These are phyloP conservation scores for Penicillium samsonianum DNA, from an alignment of 495 filamentous ascomycete genomes.

Conservation along the genomic window DNA sequence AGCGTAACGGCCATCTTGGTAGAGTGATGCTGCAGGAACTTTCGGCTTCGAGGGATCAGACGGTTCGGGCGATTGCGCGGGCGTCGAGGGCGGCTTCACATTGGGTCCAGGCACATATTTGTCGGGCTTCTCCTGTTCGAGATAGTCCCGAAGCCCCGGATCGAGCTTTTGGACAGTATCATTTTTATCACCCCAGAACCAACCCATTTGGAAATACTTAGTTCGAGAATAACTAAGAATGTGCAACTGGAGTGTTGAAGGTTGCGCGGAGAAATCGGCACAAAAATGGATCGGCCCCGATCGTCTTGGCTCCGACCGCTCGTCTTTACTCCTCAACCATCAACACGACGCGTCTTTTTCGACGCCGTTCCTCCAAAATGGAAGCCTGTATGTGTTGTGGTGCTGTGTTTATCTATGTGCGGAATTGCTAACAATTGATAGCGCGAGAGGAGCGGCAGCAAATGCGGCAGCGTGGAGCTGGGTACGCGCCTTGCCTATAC, in stretches of 20 bases:
- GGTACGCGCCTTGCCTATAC: conserved; percentile 44
- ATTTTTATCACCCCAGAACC: conserved; percentile 63
- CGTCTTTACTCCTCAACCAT: conserved; percentile 24
- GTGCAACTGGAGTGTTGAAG: conserved; percentile 1
- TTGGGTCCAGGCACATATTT: conserved; percentile 60
- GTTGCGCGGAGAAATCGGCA: conserved; percentile 33
- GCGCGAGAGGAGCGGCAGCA: conserved; percentile 56
- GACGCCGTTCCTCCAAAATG: conserved; percentile 43
- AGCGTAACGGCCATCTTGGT: conserved; percentile 84
- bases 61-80: conserved; percentile 23
- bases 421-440: conserved; percentile 30
- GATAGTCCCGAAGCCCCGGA: conserved; percentile 79
- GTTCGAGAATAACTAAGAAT: neutral
- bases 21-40: conserved; percentile 61
- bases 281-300: conserved; percentile 34
- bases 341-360: conserved; percentile 40
- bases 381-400: conserved; percentile 39
- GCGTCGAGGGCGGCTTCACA: conserved; percentile 25
- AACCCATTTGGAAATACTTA: conserved; percentile 51
- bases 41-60: conserved; percentile 40
- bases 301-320: conserved; percentile 28
- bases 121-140: conserved; percentile 76
- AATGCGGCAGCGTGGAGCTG: conserved; percentile 62
- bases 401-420: neutral
- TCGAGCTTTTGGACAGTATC: conserved; percentile 84